Percentiles rank a stretch among this genome's conserved stretches.
These are phyloP conservation scores for Teratosphaeria zuluensis DNA, from an alignment of 2,329 filamentous ascomycete genomes.

Conservation along the genomic window DNA sequence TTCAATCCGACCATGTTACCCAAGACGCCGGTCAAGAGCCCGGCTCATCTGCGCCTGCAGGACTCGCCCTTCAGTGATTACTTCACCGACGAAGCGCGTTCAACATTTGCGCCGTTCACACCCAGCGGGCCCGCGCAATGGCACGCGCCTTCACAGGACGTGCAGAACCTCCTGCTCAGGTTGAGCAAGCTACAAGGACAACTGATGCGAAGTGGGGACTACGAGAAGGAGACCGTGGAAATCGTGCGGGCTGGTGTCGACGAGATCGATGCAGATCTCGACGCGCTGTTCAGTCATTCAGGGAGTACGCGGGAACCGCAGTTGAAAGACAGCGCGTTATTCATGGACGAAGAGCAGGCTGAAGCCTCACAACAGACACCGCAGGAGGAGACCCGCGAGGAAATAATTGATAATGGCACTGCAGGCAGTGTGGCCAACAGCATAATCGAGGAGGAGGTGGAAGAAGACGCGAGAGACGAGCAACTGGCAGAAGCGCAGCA, in stretches of 20 bases:
- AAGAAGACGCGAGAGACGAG: constrained; percentile 13
- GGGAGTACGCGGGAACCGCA: constrained; percentile 5
- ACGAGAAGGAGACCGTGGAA: constrained; percentile 12
- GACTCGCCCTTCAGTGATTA: constrained; percentile 34
- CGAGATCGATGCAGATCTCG: constrained; percentile 24
- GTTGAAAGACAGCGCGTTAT: constrained; percentile 24
- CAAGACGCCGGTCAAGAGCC: constrained; percentile 1
- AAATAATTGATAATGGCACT: constrained; percentile 2
- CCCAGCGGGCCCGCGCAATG: not conserved
- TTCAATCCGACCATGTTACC: not conserved
- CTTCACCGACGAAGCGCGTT: constrained; percentile 29
- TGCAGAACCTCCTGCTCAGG: constrained; percentile 27
- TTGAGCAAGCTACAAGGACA: constrained; percentile 28
- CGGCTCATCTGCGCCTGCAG: constrained; percentile 9
- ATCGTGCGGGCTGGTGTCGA: constrained; percentile 20
- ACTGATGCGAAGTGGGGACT: constrained; percentile 23
- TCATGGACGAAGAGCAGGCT: constrained; percentile 21
- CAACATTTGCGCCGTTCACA: constrained; percentile 8
- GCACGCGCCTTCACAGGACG: constrained; percentile 16
- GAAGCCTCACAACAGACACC: not conserved
- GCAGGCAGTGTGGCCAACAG: constrained; percentile 3
- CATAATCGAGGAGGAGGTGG: not conserved
- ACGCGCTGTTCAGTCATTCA: constrained; percentile 18
- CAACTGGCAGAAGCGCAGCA: constrained; percentile 21
- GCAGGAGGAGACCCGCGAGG: constrained; percentile 5